phyloP scores from a whole-genome alignment of 768 basidiomycete genomes.

The Fistulinella prunicolor region DNA sequence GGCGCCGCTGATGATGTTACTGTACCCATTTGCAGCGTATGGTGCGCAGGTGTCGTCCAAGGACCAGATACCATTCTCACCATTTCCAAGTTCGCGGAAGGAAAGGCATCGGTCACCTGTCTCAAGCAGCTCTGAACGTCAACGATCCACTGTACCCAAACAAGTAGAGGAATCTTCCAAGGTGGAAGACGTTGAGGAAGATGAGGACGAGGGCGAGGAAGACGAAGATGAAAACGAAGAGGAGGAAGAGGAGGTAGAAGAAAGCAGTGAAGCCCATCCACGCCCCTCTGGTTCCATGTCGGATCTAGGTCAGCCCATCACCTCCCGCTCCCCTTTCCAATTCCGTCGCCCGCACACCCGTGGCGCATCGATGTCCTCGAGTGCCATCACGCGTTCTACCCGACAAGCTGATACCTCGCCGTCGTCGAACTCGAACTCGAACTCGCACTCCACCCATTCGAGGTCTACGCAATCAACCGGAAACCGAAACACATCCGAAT shows the following conservation, averaged over 20 bases:
- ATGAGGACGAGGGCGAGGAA: slow-evolving; percentile 44
- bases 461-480: too few relatives aligned
- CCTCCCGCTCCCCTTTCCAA: too few relatives aligned
- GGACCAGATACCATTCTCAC: slow-evolving; percentile 76
- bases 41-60: slow-evolving; percentile 60
- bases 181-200: slow-evolving; percentile 25
- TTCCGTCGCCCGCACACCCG: too few relatives aligned
- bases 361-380: slow-evolving; percentile 41
- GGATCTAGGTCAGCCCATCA: too few relatives aligned
- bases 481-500: too few relatives aligned
- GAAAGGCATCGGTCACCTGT: slow-evolving; percentile 33
- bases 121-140: slow-evolving; percentile 30
- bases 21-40: slow-evolving; percentile 70
- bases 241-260: slow-evolving; percentile 42
- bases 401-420: slow-evolving; percentile 36
- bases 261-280: too few relatives aligned
- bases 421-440: too few relatives aligned
- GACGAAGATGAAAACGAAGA: slow-evolving; percentile 39
- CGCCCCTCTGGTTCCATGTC: too few relatives aligned
- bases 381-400: slow-evolving; percentile 39
- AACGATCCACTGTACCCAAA: slow-evolving; percentile 28
- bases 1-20: slow-evolving; percentile 48
- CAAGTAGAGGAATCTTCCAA: slow-evolving; percentile 25
- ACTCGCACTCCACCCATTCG: too few relatives aligned
- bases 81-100: slow-evolving; percentile 47